Base-by-base conservation (phyloP, 139 green algal species). In the Klebsormidium nitens region DNA sequence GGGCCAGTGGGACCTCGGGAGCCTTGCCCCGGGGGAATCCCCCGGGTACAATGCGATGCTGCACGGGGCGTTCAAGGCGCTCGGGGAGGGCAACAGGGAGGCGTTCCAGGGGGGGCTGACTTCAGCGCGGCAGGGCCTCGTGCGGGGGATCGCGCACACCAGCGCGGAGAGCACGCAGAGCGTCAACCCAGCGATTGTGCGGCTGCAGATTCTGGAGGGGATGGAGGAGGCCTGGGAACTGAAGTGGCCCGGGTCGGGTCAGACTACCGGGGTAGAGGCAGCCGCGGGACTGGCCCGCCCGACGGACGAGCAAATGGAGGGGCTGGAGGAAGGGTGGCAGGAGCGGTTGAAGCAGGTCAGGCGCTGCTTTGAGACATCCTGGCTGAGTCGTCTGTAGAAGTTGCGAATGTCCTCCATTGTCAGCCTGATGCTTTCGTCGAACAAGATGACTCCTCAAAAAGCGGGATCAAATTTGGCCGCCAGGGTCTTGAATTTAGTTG, bases 201-300 rank as follows among this genome's bases (percentile, higher is more conserved):
- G 79, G 60, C 75, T 93, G 28, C 78, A 87, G 63, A 83, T 87
- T 80, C 66, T 88, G 75, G 67, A 80, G 17, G 70, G 57, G 32
- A 38, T 92, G 31, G 58, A 50, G 0, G 77, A 83, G 36, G 79
- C 73, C 3, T 86, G 80, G 82, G 6, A 52, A 4, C 11, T 23
- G 11, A 42, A n/a, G 34, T 65, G 58, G 58, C 14, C 58, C 19
- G 11, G 23, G 14, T 4, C 58, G 8, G 58, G 11, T 47, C 4
- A 5, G 39, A 52, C 35, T 5, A 38, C 40, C 5, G 14, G 8
- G 60, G 34, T 52, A 17, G 44, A 52, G 17, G 44, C 44, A 17
- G 19, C 44, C 19, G 44, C 17, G 44, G 19, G 44, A 28, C 17
- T 17, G 17, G 44, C 44, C 19, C 44, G 19, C 19, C 44, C 44